These are phyloP conservation scores for Spathaspora arborariae DNA, from an alignment of 805 yeast genomes.

Conservation along the genomic window DNA sequence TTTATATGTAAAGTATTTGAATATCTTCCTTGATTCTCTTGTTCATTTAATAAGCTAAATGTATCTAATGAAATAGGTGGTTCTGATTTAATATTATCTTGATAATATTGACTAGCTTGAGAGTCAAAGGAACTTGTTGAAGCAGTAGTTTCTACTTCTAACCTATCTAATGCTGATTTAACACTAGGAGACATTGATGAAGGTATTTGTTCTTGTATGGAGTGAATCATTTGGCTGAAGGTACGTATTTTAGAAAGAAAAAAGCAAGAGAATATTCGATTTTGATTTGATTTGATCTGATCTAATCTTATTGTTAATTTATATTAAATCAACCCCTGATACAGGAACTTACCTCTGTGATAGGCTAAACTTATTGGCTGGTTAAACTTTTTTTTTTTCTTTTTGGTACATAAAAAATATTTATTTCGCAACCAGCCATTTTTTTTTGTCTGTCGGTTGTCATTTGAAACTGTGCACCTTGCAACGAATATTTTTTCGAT, in stretches of 20 bases:
- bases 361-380: too few species aligned
- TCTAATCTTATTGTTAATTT: too few species aligned
- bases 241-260: too few species aligned
- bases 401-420: too few species aligned
- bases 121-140: slow-evolving; percentile 27
- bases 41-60: slow-evolving; percentile 15
- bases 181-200: neutral
- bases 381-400: too few species aligned
- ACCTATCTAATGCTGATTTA: slow-evolving; percentile 6
- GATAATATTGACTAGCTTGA: slow-evolving; percentile 1
- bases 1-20: slow-evolving; percentile 22
- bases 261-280: too few species aligned
- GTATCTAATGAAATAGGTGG: slow-evolving; percentile 22
- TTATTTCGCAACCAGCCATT: neutral
- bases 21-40: slow-evolving; percentile 12
- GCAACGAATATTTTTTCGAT: too few species aligned
- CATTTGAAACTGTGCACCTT: neutral
- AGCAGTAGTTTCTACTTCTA: slow-evolving; percentile 19
- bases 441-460: neutral
- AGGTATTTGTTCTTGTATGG: too few species aligned
- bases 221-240: too few species aligned
- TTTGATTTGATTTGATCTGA: too few species aligned
- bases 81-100: slow-evolving; percentile 2
- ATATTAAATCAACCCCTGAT: too few species aligned
- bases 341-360: too few species aligned